These are phyloP conservation scores for Chiua sp. DNA, from an alignment of 1,284 basidiomycete species.

Conservation along the genomic window DNA sequence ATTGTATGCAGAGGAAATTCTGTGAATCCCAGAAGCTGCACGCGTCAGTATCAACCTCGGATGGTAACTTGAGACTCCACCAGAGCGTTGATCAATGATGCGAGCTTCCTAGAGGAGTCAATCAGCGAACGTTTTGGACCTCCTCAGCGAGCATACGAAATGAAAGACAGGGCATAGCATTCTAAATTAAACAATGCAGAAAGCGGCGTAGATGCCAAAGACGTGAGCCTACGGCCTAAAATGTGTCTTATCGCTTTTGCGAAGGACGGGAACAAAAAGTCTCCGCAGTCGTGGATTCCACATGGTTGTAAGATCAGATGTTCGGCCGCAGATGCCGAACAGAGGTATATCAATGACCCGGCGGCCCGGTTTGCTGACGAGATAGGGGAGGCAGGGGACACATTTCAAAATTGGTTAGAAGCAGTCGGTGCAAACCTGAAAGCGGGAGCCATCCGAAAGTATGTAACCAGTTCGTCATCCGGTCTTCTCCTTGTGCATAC, in stretches of 20 bases:
- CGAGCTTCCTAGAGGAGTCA: neutral
- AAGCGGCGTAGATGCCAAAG: neutral
- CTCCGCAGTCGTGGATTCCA: neutral
- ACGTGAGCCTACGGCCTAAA: neutral
- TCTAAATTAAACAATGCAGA: neutral
- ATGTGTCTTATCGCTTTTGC: conserved; percentile 8
- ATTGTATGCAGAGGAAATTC: neutral
- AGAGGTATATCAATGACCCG: conserved; percentile 1
- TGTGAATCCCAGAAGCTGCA: neutral
- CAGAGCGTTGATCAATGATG: neutral
- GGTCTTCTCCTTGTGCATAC: neutral
- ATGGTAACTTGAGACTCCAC: neutral
- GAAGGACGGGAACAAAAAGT: conserved; percentile 1
- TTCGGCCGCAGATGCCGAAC: conserved; percentile 7
- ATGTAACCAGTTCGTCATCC: neutral
- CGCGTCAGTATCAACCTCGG: neutral
- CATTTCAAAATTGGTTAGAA: neutral
- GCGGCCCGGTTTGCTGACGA: conserved; percentile 4
- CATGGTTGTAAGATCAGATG: conserved; percentile 9
- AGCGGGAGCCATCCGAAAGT: neutral
- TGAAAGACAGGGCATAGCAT: conserved; percentile 6
- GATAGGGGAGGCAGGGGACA: neutral
- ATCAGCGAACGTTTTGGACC: neutral
- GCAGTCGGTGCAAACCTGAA: neutral
- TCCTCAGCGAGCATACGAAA: neutral